These are phyloP conservation scores for Ocimum tenuiflorum DNA, from an alignment of 257 asterid species.

Conservation along the genomic window DNA sequence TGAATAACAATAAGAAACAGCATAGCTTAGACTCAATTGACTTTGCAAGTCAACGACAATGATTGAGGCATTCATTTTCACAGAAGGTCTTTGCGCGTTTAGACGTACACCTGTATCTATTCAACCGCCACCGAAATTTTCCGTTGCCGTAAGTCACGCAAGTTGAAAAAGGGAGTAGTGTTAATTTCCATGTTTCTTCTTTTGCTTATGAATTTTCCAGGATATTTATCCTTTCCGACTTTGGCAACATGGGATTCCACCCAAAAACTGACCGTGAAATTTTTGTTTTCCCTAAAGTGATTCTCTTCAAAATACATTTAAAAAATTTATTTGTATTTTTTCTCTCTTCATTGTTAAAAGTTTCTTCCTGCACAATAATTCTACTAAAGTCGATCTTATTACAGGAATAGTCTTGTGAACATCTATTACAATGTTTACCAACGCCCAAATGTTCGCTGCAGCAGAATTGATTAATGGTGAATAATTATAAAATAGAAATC, in stretches of 20 bases:
- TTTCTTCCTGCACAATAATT: too few relatives aligned
- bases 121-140: not conserved
- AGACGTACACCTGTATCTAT: not conserved
- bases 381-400: too few relatives aligned
- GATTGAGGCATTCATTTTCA: conserved; percentile 22
- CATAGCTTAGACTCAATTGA: conserved; percentile 9
- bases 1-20: too few relatives aligned
- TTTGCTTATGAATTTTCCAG: not conserved
- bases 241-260: not conserved
- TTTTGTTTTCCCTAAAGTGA: too few relatives aligned
- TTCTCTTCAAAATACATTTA: too few relatives aligned
- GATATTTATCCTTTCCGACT: not conserved
- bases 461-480: too few relatives aligned
- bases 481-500: too few relatives aligned
- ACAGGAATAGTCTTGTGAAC: too few relatives aligned
- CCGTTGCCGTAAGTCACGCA: not conserved
- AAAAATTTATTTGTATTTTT: too few relatives aligned
- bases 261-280: not conserved
- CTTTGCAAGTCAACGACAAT: conserved; percentile 18
- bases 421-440: too few relatives aligned
- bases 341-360: too few relatives aligned
- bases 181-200: not conserved
- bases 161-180: not conserved
- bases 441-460: too few relatives aligned
- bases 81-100: not conserved